Conservation (phyloP, 1,139 yeast species). For the Groenewaldozyma auringiensis region DNA sequence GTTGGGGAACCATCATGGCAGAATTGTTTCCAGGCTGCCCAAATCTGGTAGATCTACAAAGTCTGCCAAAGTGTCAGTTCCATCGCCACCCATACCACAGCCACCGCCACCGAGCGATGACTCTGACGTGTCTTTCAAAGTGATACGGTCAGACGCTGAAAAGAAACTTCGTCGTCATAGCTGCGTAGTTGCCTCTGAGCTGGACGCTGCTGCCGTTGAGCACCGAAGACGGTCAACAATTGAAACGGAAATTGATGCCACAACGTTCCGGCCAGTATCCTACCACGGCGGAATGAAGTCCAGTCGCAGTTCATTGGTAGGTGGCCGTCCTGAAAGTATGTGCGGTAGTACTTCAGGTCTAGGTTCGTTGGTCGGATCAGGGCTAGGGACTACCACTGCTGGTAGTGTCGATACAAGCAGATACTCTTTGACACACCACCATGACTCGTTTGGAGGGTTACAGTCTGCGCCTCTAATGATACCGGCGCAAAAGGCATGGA, state of each 20-base stretch:
- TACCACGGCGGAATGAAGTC: neutral
- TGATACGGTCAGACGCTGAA: neutral
- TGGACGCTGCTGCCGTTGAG: neutral
- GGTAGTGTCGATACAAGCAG: neutral
- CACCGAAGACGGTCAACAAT: neutral
- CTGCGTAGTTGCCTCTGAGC: neutral
- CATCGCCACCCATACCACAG: neutral
- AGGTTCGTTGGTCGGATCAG: too few relatives aligned
- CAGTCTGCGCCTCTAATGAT: neutral
- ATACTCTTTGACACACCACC: neutral
- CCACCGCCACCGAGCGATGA: neutral
- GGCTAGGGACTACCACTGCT: neutral
- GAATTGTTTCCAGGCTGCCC: too few relatives aligned
- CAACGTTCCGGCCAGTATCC: neutral
- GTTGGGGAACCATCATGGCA: too few relatives aligned
- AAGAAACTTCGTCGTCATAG: constrained; percentile 1
- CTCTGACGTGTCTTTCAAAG: neutral
- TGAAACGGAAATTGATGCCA: constrained; percentile 2
- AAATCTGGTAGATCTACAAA: too few relatives aligned
- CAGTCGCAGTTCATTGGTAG: neutral
- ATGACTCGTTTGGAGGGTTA: neutral
- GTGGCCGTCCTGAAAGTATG: neutral
- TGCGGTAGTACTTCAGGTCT: neutral
- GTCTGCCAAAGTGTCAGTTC: neutral
- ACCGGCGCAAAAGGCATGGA: neutral